These are phyloP conservation scores for Pestalotiopsis sp. DNA, from an alignment of 2,329 filamentous ascomycete genomes.

Conservation along the genomic window DNA sequence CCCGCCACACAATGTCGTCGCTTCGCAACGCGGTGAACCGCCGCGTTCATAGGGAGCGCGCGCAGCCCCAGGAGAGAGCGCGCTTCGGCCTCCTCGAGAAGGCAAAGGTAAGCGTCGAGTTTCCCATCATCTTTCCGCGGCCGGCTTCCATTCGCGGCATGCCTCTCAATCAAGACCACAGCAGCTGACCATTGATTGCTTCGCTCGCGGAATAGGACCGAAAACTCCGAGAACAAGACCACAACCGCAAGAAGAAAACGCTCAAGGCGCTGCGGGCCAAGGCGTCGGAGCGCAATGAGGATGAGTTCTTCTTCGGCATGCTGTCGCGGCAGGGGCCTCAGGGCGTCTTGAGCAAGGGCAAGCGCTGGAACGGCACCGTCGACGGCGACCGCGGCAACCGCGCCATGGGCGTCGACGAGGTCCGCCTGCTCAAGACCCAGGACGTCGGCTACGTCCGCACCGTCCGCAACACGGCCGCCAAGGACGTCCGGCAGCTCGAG, in stretches of 20 bases:
- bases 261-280: constrained; percentile 64
- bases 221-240: constrained; percentile 66
- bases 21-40: constrained; percentile 71
- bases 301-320: constrained; percentile 77
- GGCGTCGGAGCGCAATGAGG: constrained; percentile 68
- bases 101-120: constrained; percentile 67
- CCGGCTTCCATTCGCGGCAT: neutral
- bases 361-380: constrained; percentile 57
- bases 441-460: constrained; percentile 68
- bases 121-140: neutral
- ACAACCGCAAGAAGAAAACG: constrained; percentile 65
- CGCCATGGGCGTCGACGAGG: constrained; percentile 57
- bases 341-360: constrained; percentile 50
- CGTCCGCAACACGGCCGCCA: constrained; percentile 60
- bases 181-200: neutral
- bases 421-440: constrained; percentile 70
- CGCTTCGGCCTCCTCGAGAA: constrained; percentile 95
- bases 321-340: constrained; percentile 62
- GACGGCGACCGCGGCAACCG: constrained; percentile 61
- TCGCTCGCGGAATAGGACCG: constrained; percentile 52
- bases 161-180: too few species aligned
- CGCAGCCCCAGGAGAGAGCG: constrained; percentile 80
- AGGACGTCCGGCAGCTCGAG: constrained; percentile 60
- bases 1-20: constrained; percentile 49
- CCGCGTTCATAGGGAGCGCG: constrained; percentile 87